A percentile compares a stretch with the other conserved stretches of the same genome.
Evolutionary conservation across 768 basidiomycete genomes (phyloP).

Genomic region (Chalciporus sphaerocephalus): DNA sequence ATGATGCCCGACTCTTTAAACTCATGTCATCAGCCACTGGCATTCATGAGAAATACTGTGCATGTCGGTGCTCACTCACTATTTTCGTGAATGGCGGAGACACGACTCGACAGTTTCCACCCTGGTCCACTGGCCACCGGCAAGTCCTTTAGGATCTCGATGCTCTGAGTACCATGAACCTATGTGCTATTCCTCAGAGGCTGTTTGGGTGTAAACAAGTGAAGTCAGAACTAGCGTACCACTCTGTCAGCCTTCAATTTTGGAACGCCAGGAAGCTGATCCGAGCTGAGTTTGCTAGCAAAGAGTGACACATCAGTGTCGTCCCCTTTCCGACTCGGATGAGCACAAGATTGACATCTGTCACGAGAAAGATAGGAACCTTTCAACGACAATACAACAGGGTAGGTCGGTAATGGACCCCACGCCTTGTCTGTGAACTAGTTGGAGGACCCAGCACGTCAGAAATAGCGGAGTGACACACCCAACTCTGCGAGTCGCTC

Average conservation of each 20-base stretch:
- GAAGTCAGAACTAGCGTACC: conserved; percentile 39
- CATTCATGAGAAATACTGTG: not conserved
- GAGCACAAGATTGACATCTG: not conserved
- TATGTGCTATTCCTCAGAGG: conserved; percentile 22
- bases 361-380: conserved; percentile 30
- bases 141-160: conserved; percentile 75
- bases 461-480: conserved; percentile 19
- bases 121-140: conserved; percentile 72
- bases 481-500: too few relatives aligned
- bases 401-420: conserved; percentile 79
- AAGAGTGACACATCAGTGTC: conserved; percentile 70
- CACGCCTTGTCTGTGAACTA: conserved; percentile 54
- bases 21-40: not conserved
- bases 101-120: conserved; percentile 66
- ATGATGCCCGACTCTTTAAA: conserved; percentile 69
- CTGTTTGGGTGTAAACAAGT: not conserved
- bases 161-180: conserved; percentile 78
- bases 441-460: not conserved
- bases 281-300: conserved; percentile 38
- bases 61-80: conserved; percentile 56
- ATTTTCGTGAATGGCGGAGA: conserved; percentile 75
- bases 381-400: conserved; percentile 74
- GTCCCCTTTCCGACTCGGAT: conserved; percentile 35
- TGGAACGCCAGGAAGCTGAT: conserved; percentile 62
- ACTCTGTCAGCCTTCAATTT: conserved; percentile 63